phyloP scores from a whole-genome alignment of 768 basidiomycete genomes.

The Cyclocybe aegerita region DNA sequence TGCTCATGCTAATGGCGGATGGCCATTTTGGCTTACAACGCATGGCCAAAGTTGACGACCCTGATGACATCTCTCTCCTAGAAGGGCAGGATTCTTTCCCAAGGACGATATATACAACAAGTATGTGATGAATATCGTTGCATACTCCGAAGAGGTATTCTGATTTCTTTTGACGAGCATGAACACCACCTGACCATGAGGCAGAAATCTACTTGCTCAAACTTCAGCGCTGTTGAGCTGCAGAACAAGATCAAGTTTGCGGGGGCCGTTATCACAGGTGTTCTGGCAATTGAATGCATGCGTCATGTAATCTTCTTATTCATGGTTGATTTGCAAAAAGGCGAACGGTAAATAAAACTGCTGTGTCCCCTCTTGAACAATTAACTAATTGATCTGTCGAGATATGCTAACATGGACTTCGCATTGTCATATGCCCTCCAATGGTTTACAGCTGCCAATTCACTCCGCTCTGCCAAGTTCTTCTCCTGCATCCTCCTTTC shows the following conservation, averaged over 20 bases:
- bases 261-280: slow-evolving; percentile 18
- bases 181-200: not conserved
- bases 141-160: slow-evolving; percentile 8
- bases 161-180: not conserved
- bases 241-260: slow-evolving; percentile 24
- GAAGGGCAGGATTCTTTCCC: slow-evolving; percentile 14
- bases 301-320: slow-evolving; percentile 15
- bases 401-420: slow-evolving; percentile 14
- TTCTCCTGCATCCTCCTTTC: not conserved
- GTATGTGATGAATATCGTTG: slow-evolving; percentile 10
- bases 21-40: slow-evolving; percentile 20
- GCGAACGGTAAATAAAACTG: slow-evolving; percentile 11
- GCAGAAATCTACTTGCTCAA: slow-evolving; percentile 21
- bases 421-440: slow-evolving; percentile 2
- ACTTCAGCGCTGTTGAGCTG: slow-evolving; percentile 19
- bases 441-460: not conserved
- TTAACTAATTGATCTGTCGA: not conserved
- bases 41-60: slow-evolving; percentile 18
- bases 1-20: slow-evolving; percentile 13
- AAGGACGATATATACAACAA: slow-evolving; percentile 8
- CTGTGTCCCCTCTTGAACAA: not conserved
- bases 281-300: slow-evolving; percentile 16
- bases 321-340: slow-evolving; percentile 16
- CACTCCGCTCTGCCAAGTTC: not conserved
- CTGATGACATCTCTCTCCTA: slow-evolving; percentile 17